Evolutionary conservation across 208 protist species (phyloP).

Genomic region (Leishmania amazonensis): DNA sequence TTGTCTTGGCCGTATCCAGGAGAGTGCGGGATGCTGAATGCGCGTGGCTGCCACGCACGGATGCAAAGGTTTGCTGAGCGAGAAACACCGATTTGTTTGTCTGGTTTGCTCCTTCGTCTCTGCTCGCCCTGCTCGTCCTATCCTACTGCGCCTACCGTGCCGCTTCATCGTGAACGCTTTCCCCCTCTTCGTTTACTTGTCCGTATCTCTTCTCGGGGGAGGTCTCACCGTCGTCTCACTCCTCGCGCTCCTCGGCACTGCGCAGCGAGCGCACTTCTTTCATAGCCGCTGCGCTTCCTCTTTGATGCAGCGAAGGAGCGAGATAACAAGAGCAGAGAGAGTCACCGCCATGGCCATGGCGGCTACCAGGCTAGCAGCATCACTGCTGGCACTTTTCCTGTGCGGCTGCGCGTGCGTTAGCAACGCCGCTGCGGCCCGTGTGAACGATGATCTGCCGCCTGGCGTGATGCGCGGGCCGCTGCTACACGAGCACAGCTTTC

Average conservation of each 20-base stretch:
- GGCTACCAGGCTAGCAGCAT: neutral
- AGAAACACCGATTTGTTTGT: neutral
- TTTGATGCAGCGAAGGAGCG: neutral
- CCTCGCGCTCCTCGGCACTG: neutral
- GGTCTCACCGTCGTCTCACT: neutral
- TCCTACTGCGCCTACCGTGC: neutral
- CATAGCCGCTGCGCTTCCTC: neutral
- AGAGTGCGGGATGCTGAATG: neutral
- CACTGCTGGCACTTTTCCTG: slow-evolving; percentile 10
- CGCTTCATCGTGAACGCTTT: neutral
- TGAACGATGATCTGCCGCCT: slow-evolving; percentile 41
- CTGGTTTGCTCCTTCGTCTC: neutral
- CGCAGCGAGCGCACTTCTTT: neutral
- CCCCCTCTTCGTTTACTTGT: neutral
- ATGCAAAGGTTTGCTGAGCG: neutral
- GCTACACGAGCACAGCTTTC: slow-evolving; percentile 79
- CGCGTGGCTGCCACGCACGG: neutral
- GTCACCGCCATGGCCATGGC: neutral
- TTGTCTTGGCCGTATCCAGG: neutral
- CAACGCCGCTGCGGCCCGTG: neutral
- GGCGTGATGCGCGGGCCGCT: slow-evolving; percentile 65
- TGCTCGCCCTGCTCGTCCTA: neutral
- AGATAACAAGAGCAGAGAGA: neutral
- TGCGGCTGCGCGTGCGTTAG: neutral
- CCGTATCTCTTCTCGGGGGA: neutral